Percentiles rank a stretch among this genome's conserved stretches.
Conservation (phyloP, 2,329 filamentous ascomycete genomes). For the Acephala macrosclerotiorum region DNA sequence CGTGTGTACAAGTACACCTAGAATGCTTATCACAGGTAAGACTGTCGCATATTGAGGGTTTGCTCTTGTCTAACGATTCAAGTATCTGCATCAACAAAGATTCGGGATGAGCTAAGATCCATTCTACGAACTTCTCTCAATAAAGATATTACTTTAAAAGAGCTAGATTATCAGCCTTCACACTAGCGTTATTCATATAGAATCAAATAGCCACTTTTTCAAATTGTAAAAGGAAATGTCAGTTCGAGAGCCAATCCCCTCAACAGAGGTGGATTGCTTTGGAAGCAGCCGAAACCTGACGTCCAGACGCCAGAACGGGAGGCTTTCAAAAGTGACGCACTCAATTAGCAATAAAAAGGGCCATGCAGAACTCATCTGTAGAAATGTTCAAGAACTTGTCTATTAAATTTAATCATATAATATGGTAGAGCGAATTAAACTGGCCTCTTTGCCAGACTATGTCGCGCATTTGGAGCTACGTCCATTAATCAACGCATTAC, state of each 20-base stretch:
- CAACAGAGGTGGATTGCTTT: neutral
- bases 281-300: too few species aligned
- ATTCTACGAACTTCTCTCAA: conserved; percentile 23
- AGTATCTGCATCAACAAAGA: conserved; percentile 27
- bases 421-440: conserved; percentile 21
- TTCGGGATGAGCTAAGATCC: conserved; percentile 29
- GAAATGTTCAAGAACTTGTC: conserved; percentile 7
- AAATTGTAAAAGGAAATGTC: too few species aligned
- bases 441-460: conserved; percentile 25
- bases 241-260: too few species aligned
- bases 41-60: conserved; percentile 11
- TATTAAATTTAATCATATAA: conserved; percentile 17
- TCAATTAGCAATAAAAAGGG: conserved; percentile 13
- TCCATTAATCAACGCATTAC: conserved; percentile 74
- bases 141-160: conserved; percentile 30
- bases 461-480: conserved; percentile 56
- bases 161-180: conserved; percentile 30
- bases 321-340: conserved; percentile 17
- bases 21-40: conserved; percentile 32
- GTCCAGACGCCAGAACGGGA: conserved; percentile 16
- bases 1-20: conserved; percentile 28
- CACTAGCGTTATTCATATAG: conserved; percentile 18
- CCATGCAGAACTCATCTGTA: conserved; percentile 4
- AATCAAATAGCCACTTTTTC: conserved; percentile 7
- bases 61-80: conserved; percentile 22